Evolutionary conservation across 2,329 filamentous ascomycete genomes (phyloP).

Genomic region (Monosporascus ibericus): DNA sequence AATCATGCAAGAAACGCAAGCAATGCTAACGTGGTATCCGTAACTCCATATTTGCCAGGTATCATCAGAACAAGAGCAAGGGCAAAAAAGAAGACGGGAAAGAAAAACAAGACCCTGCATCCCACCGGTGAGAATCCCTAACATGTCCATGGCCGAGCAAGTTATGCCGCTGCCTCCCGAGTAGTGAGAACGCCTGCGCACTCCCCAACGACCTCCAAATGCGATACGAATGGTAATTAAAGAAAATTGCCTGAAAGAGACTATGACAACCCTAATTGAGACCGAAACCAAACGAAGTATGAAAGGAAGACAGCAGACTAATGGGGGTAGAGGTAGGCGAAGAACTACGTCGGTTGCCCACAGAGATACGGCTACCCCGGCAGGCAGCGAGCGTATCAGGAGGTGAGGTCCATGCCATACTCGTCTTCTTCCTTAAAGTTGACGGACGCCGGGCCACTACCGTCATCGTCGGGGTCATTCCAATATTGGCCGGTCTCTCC

Average conservation of each 20-base stretch:
- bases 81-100: constrained; percentile 10
- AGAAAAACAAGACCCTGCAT: constrained; percentile 3
- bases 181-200: constrained; percentile 6
- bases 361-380: too few species aligned
- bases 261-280: neutral
- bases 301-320: neutral
- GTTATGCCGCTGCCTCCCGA: neutral
- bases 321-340: neutral
- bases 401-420: constrained; percentile 71
- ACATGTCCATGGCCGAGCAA: constrained; percentile 1
- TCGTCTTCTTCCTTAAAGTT: constrained; percentile 95
- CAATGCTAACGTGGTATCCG: constrained; percentile 10
- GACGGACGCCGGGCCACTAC: constrained; percentile 58
- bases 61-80: constrained; percentile 14
- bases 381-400: neutral
- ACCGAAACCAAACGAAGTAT: neutral
- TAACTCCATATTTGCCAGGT: constrained; percentile 10
- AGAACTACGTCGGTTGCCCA: neutral
- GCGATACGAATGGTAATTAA: constrained; percentile 9
- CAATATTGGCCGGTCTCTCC: constrained; percentile 53
- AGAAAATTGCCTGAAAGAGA: neutral
- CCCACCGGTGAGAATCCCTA: constrained; percentile 1
- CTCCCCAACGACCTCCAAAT: constrained; percentile 9
- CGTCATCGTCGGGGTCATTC: constrained; percentile 65
- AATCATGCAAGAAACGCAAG: constrained; percentile 20